These are phyloP conservation scores for Pseudogymnoascus sp. DNA, from an alignment of 2,329 filamentous ascomycete genomes.

Conservation along the genomic window DNA sequence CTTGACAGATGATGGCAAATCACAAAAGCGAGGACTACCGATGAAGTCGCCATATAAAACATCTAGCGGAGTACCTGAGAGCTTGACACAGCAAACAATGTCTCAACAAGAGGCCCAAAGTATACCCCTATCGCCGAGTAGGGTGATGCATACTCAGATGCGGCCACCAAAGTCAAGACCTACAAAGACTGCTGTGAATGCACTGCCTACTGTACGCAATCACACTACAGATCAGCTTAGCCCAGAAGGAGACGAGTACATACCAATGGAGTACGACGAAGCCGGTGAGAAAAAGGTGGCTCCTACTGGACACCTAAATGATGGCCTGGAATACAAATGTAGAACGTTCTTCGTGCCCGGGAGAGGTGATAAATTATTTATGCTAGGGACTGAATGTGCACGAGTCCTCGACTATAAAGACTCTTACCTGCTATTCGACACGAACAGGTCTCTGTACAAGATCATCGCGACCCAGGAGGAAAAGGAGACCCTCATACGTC, in stretches of 20 bases:
- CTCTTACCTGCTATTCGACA: constrained; percentile 98
- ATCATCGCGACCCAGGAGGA: constrained; percentile 94
- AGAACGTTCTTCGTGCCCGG: constrained; percentile 89
- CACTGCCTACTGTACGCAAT: constrained; percentile 88
- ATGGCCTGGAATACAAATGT: constrained; percentile 82
- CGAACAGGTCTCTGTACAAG: constrained; percentile 92
- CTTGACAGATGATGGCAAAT: constrained; percentile 35
- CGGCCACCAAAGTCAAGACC: constrained; percentile 72
- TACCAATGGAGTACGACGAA: constrained; percentile 87
- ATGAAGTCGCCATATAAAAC: constrained; percentile 33
- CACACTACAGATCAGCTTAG: constrained; percentile 95
- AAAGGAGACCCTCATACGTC: constrained; percentile 90
- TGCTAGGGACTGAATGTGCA: constrained; percentile 96
- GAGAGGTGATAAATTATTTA: constrained; percentile 88
- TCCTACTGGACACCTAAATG: constrained; percentile 70
- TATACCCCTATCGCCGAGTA: constrained; percentile 29
- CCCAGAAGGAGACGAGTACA: constrained; percentile 83
- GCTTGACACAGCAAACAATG: constrained; percentile 46
- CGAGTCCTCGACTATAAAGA: constrained; percentile 89
- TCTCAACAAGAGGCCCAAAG: constrained; percentile 36
- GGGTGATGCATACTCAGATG: constrained; percentile 39
- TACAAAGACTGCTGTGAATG: constrained; percentile 80
- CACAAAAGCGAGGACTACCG: constrained; percentile 31
- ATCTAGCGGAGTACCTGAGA: constrained; percentile 47
- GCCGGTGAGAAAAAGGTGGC: constrained; percentile 92